Percentiles rank a stretch among this genome's conserved stretches.
Conservation (phyloP, 108 stramenopile genomes). For the Fragilariopsis cylindrus region DNA sequence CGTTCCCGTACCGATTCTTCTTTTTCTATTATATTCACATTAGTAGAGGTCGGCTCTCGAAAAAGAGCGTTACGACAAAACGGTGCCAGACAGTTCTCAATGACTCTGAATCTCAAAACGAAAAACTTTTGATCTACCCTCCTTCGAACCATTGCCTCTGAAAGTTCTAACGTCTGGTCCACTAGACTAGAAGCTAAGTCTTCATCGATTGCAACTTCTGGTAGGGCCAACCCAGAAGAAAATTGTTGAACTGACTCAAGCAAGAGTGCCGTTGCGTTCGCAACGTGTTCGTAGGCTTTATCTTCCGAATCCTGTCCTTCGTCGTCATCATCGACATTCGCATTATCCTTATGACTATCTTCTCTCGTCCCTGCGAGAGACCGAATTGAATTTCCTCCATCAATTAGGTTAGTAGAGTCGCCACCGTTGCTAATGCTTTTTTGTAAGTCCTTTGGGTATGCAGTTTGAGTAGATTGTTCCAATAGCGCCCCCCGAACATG, state of each 20-base stretch:
- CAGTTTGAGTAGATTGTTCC: constrained; percentile 32
- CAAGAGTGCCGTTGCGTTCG: constrained; percentile 56
- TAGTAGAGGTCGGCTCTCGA: not conserved
- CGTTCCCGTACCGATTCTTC: constrained; percentile 28
- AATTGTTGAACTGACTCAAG: constrained; percentile 68
- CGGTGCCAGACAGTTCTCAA: constrained; percentile 69
- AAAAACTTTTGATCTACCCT: constrained; percentile 73
- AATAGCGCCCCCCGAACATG: constrained; percentile 59
- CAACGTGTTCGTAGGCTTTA: constrained; percentile 58
- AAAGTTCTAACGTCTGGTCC: constrained; percentile 65
- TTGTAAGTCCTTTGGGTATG: constrained; percentile 9
- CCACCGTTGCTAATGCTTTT: not conserved
- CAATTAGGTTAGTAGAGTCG: not conserved
- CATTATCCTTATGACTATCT: constrained; percentile 4
- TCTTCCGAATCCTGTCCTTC: constrained; percentile 48
- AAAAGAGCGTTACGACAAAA: constrained; percentile 43
- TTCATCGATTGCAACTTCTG: constrained; percentile 65
- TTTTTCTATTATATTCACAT: constrained; percentile 12
- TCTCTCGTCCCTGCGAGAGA: not conserved
- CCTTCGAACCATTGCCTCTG: constrained; percentile 70
- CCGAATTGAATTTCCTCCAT: not conserved
- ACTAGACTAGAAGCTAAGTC: constrained; percentile 65
- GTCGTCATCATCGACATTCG: constrained; percentile 8
- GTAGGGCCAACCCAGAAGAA: constrained; percentile 69
- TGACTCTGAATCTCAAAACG: constrained; percentile 49